phyloP scores from a whole-genome alignment of 2,329 filamentous ascomycete genomes.

The Lachnellula occidentalis region DNA sequence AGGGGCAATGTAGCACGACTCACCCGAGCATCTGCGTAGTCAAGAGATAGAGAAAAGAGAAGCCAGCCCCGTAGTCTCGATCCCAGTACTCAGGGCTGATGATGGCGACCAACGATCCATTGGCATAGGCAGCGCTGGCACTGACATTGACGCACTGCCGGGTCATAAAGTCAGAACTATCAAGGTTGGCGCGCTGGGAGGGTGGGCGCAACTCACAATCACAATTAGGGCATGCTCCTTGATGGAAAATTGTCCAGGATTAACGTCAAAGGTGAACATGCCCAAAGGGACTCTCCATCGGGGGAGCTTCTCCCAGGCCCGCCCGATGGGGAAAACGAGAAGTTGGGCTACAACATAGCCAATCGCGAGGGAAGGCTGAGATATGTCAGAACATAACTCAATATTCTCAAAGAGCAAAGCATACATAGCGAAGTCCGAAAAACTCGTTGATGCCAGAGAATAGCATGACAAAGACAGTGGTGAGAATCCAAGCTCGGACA shows the following conservation, averaged over 20 bases:
- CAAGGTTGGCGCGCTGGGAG: conserved; percentile 53
- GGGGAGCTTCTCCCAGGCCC: conserved; percentile 46
- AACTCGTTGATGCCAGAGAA: conserved; percentile 15
- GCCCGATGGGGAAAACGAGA: conserved; percentile 49
- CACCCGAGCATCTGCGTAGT: conserved; percentile 53
- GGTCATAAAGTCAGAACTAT: conserved; percentile 38
- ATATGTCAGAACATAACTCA: no score
- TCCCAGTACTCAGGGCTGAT: conserved; percentile 33
- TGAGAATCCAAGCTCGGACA: conserved; percentile 56
- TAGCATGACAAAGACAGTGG: conserved; percentile 28
- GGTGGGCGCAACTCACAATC: conserved; percentile 59
- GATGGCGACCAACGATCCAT: conserved; percentile 31
- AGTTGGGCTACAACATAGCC: conserved; percentile 35
- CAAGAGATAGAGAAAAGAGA: conserved; percentile 57
- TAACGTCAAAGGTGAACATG: conserved; percentile 49
- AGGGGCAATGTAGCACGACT: background rate
- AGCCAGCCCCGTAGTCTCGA: conserved; percentile 42
- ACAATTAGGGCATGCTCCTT: conserved; percentile 64
- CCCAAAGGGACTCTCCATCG: conserved; percentile 15
- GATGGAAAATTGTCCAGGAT: conserved; percentile 62
- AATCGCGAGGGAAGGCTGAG: conserved; percentile 10
- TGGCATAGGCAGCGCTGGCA: conserved; percentile 53
- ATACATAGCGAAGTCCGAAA: conserved; percentile 13
- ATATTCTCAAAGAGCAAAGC: no score
- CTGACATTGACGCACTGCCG: conserved; percentile 52